Conservation (phyloP, 148 eudicot genomes). For the Camellia granthamiana region DNA sequence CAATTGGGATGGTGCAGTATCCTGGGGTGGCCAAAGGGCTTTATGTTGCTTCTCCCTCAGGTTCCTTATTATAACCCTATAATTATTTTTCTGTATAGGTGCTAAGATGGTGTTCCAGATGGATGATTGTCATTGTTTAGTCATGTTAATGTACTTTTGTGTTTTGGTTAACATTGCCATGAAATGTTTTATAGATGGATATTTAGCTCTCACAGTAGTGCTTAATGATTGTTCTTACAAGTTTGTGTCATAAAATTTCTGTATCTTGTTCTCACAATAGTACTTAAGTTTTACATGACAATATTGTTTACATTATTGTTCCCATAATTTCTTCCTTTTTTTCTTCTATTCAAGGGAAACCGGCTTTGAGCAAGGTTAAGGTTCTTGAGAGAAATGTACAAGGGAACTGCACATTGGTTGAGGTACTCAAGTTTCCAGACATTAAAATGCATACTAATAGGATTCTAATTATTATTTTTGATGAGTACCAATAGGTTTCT, state of each 20-base stretch:
- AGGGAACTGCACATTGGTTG: conserved; percentile 60
- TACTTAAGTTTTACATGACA: background rate
- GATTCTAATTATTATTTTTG: background rate
- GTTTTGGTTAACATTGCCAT: background rate
- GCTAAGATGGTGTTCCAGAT: background rate
- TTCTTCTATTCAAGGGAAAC: conserved; percentile 53
- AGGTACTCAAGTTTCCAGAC: conserved; percentile 44
- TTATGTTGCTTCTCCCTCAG: conserved; percentile 85
- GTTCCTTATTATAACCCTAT: conserved; percentile 27
- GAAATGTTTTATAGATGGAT: background rate
- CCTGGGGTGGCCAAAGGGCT: conserved; percentile 94
- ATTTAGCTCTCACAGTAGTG: background rate
- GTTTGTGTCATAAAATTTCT: background rate
- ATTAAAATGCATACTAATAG: background rate
- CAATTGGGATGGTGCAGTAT: conserved; percentile 75
- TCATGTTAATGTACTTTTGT: background rate
- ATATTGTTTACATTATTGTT: background rate
- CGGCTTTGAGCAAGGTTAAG: conserved; percentile 78
- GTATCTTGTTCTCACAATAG: background rate
- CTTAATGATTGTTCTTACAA: background rate
- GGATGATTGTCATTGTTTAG: background rate
- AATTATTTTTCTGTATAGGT: background rate
- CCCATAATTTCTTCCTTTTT: background rate
- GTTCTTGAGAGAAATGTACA: conserved; percentile 64
- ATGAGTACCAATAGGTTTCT: background rate